phyloP scores from a whole-genome alignment of 768 basidiomycete species.

The Xerocomellus chrysenteron region DNA sequence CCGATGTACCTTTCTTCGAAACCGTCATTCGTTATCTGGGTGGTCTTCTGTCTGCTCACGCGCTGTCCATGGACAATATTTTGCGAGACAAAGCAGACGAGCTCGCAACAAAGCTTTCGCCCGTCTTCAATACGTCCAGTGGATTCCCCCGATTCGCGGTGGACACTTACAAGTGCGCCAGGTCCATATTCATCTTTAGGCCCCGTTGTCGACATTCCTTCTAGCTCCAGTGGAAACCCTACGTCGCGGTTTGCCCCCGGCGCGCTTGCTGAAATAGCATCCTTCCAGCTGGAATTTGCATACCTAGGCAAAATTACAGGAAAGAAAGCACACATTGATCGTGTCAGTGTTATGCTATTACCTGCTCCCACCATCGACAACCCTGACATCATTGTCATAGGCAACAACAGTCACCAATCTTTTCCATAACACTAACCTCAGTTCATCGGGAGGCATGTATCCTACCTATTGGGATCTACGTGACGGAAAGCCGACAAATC shows the following conservation, averaged over 20 bases:
- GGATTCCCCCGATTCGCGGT: constrained; percentile 74
- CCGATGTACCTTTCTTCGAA: constrained; percentile 65
- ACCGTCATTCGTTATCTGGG: constrained; percentile 90
- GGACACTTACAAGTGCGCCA: constrained; percentile 57
- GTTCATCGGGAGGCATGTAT: constrained; percentile 58
- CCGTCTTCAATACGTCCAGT: constrained; percentile 65
- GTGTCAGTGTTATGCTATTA: constrained; percentile 37
- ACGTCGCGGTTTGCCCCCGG: constrained; percentile 36
- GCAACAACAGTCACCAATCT: constrained; percentile 47
- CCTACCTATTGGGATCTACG: constrained; percentile 56
- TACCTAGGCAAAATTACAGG: constrained; percentile 81
- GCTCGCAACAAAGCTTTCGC: constrained; percentile 68
- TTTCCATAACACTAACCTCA: constrained; percentile 48
- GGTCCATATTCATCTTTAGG: background rate
- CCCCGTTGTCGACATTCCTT: background rate
- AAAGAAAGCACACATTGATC: constrained; percentile 57
- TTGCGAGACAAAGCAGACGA: constrained; percentile 74
- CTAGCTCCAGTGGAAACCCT: background rate
- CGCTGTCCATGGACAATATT: constrained; percentile 62
- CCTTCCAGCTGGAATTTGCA: constrained; percentile 79
- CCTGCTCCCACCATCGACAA: background rate
- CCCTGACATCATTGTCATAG: constrained; percentile 28
- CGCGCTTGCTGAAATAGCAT: constrained; percentile 77
- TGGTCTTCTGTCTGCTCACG: constrained; percentile 81
- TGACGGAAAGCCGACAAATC: constrained; percentile 42